These are phyloP conservation scores for Candida coleopterorum DNA, from an alignment of 805 yeast genomes.

Conservation along the genomic window DNA sequence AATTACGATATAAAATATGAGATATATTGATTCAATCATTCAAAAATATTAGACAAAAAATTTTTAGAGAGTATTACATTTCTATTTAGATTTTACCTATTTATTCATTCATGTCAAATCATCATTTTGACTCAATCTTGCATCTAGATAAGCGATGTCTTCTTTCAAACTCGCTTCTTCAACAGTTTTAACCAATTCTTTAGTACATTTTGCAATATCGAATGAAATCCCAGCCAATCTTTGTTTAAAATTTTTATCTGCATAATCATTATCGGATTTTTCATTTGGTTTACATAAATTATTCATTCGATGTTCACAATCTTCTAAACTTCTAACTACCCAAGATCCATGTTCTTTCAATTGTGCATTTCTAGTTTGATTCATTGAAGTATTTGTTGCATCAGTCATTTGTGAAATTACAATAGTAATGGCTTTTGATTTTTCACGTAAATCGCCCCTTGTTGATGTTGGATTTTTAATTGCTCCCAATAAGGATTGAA, in stretches of 20 bases:
- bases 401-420: constrained; percentile 86
- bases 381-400: constrained; percentile 84
- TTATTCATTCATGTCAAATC: constrained; percentile 22
- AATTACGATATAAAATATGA: too few relatives aligned
- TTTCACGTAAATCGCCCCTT: constrained; percentile 64
- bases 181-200: constrained; percentile 91
- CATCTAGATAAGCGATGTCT: constrained; percentile 78
- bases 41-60: too few relatives aligned
- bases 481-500: constrained; percentile 73
- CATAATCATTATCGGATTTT: constrained; percentile 54
- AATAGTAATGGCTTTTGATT: constrained; percentile 68
- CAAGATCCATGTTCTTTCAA: constrained; percentile 88
- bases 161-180: constrained; percentile 89
- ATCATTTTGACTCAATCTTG: constrained; percentile 42
- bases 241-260: constrained; percentile 87
- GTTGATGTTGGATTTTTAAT: constrained; percentile 75
- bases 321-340: constrained; percentile 82
- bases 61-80: too few relatives aligned
- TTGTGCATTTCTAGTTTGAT: constrained; percentile 78
- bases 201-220: constrained; percentile 94
- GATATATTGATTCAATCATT: too few relatives aligned
- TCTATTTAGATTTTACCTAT: too few relatives aligned
- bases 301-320: constrained; percentile 81
- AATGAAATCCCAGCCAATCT: constrained; percentile 93
- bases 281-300: constrained; percentile 50